Evolutionary conservation across 139 green algal species (phyloP), one percentile per base, ranked within the genome.

Genomic region (Astrephomene gubernaculifera): DNA sequence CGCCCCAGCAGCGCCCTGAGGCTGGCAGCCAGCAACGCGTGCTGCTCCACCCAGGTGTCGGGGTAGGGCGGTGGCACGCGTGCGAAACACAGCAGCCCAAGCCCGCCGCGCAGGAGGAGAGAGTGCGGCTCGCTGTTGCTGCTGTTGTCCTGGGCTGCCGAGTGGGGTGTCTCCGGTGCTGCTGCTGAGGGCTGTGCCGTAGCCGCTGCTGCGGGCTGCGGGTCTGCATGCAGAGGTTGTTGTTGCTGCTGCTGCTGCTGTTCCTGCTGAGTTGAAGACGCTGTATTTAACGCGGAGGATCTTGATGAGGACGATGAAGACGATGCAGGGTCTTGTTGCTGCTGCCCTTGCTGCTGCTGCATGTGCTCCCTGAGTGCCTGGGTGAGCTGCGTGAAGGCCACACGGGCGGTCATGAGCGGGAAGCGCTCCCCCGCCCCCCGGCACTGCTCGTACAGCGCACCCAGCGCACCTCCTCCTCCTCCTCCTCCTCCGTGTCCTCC

Each of bases 51-150:
- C 92, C 92, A 95, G 0, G 83, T 57, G 24, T 76, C n/a, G 5
- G 86, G 89, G 22, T 87, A 87, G 1, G 82, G 86, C 21, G 70
- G 53, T 0, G 81, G 29, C 22, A 92, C 54, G 41, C 90, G 92
- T 57, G 90, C 92, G 43, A 83, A 93, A 60, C 92, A 95, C 54
- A 95, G 87, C 63, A 88, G 12, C 22, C 14, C 4, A 53, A 5
- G 10, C 19, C 64, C 33, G 10, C 33, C 19, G 8, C 64, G 29
- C 29, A 5, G 8, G 12, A n/a, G n/a, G n/a, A n/a, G n/a, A n/a
- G n/a, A n/a, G n/a, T n/a, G n/a, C n/a, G n/a, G n/a, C n/a, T n/a
- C n/a, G n/a, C n/a, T n/a, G n/a, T n/a, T n/a, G n/a, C n/a, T n/a
- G n/a, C n/a, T n/a, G n/a, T n/a, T n/a, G n/a, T n/a, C n/a, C n/a